phyloP scores from a whole-genome alignment of 1,284 basidiomycete species.

The Phellinidium pouzarii region DNA sequence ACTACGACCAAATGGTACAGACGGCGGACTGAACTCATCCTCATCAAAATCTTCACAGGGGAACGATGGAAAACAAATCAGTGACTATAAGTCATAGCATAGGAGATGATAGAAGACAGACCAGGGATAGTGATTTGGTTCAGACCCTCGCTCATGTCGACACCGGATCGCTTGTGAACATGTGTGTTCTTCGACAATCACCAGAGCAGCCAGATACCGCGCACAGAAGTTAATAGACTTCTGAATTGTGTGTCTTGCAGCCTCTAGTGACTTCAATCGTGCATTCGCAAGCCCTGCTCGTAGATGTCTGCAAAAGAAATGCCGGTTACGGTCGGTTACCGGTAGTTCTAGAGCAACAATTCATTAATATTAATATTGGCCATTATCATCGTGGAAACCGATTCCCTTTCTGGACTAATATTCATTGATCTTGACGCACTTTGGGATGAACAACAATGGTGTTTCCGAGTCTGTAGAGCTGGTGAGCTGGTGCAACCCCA shows the following conservation, averaged over 20 bases:
- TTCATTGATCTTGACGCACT: too few relatives aligned
- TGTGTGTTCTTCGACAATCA: neutral
- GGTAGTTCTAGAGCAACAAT: too few relatives aligned
- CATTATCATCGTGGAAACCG: too few relatives aligned
- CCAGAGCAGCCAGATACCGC: neutral
- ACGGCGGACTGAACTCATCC: slow-evolving; percentile 55
- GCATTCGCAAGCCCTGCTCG: neutral
- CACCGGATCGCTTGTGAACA: neutral
- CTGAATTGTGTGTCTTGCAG: neutral
- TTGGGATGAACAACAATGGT: too few relatives aligned
- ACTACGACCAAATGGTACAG: slow-evolving; percentile 59
- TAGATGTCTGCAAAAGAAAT: neutral
- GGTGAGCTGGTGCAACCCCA: too few relatives aligned
- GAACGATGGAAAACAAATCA: neutral
- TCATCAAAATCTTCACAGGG: slow-evolving; percentile 63
- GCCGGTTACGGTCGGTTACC: too few relatives aligned
- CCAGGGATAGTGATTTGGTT: slow-evolving; percentile 76
- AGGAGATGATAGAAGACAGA: slow-evolving; percentile 29
- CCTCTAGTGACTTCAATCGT: too few relatives aligned
- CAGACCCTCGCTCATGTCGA: slow-evolving; percentile 21
- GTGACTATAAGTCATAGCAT: slow-evolving; percentile 3
- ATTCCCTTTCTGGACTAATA: too few relatives aligned
- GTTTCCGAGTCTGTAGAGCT: too few relatives aligned
- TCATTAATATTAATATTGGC: too few relatives aligned
- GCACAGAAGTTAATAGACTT: neutral